Evolutionary conservation across 495 filamentous ascomycete genomes (phyloP), one percentile per base, ranked within the genome.

Genomic region (Endocarpon pusillum): DNA sequence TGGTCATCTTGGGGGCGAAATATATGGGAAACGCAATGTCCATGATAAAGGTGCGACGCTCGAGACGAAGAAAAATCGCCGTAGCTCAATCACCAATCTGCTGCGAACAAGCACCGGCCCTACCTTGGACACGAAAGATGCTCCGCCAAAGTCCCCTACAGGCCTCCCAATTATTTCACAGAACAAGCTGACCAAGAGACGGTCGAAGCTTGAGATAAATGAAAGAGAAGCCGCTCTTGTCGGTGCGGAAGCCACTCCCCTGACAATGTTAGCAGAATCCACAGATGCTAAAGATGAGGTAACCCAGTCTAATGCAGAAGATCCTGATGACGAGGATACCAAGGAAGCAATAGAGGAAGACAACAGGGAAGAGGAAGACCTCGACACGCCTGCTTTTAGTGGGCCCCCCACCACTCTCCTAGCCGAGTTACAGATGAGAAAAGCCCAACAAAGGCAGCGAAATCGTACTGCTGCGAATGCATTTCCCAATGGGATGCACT

Each of bases 371-470:
- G 58, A 62, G 20, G 46, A 52, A 4, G 67, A 64, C 6, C 46
- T 51, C 12, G 47, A 47, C 14, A 64, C 62, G 19, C 48, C 45
- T 22, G 39, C 57, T 0, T 83, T 67, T 35, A 58, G 71, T 26
- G 81, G 78, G 0, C 66, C 72, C 14, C 89, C 89, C 3, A 92
- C 80, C 3, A 97, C 89, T 1, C 66, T 97, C 0, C 68, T 97
- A 15, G 91, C 91, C 2, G 89, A 97, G 48, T 61, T 97, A 12
- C 80, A 94, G 51, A 58, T 89, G 31, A 73, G 89, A 19, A 96
- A 96, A 48, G 71, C 75, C 23, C 78, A 87, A 41, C 72, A 83
- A 43, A 78, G 81, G 51, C 62, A 69, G 30, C 71, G 89, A 28
- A 83, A 67, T 23, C 71, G 75, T 8, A 80, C 78, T 2, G 67